These are phyloP conservation scores for Diaporthe citriasiana DNA, from an alignment of 2,329 filamentous ascomycete genomes.

Conservation along the genomic window DNA sequence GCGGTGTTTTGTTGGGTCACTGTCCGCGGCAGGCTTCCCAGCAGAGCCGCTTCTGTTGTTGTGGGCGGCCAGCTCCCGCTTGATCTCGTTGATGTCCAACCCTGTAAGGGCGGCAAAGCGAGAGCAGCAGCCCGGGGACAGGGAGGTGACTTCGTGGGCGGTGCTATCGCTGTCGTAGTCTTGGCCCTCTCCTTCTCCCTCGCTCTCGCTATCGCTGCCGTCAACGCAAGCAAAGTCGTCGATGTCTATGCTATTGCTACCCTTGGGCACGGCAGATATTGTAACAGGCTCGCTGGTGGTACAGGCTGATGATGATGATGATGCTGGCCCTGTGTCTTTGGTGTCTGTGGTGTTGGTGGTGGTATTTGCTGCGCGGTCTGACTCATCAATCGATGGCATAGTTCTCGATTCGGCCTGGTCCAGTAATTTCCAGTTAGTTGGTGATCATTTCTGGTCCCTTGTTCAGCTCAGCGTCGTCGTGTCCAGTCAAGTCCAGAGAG, in stretches of 20 bases:
- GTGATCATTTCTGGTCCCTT: slow-evolving; percentile 15
- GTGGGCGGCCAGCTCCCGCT: slow-evolving; percentile 36
- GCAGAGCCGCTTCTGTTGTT: not conserved
- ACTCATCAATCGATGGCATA: slow-evolving; percentile 40
- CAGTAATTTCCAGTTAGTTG: not conserved
- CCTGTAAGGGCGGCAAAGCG: slow-evolving; percentile 41
- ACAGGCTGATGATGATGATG: not conserved
- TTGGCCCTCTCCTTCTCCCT: not conserved
- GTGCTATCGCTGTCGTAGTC: not conserved
- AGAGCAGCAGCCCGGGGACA: slow-evolving; percentile 40
- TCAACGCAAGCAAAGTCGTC: slow-evolving; percentile 37
- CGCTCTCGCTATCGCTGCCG: slow-evolving; percentile 21
- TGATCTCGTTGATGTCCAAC: slow-evolving; percentile 39
- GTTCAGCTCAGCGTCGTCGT: not conserved
- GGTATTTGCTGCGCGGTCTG: slow-evolving; percentile 26
- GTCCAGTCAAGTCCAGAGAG: slow-evolving; percentile 9
- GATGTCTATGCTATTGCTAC: slow-evolving; percentile 34
- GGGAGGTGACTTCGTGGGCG: slow-evolving; percentile 36
- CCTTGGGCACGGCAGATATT: not conserved
- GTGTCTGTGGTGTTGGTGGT: not conserved
- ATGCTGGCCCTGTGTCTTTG: not conserved
- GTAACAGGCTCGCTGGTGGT: not conserved
- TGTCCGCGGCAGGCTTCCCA: not conserved
- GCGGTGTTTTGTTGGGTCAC: slow-evolving; percentile 30
- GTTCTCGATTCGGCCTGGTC: slow-evolving; percentile 27